Percentiles rank a stretch among this genome's conserved stretches.
phyloP scores from a whole-genome alignment of 2,329 filamentous ascomycete species.

The Pseudogymnoascus sp. region DNA sequence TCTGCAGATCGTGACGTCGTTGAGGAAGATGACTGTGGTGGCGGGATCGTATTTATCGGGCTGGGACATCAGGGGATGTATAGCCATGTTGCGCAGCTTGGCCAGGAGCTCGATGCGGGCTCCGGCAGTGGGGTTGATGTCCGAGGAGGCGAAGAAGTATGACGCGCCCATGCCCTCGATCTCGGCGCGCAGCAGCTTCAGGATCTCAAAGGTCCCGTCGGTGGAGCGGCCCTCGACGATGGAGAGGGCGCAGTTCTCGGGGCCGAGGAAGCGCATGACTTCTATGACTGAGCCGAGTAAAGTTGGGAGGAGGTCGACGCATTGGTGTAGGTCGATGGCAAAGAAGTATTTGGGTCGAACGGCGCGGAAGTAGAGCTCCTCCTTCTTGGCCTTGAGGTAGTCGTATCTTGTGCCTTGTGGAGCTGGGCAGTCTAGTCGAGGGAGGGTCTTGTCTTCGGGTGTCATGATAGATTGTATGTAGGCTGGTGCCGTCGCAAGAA shows the following conservation, averaged over 20 bases:
- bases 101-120: constrained; percentile 40
- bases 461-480: constrained; percentile 8
- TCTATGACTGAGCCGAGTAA: constrained; percentile 44
- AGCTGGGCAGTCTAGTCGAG: neutral
- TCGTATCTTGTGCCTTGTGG: neutral
- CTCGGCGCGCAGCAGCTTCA: constrained; percentile 32
- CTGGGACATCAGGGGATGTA: constrained; percentile 34
- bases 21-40: constrained; percentile 42
- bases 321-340: constrained; percentile 41
- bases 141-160: constrained; percentile 36
- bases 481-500: neutral
- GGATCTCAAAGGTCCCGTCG: constrained; percentile 44
- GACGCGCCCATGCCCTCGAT: constrained; percentile 31
- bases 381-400: neutral
- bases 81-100: constrained; percentile 41
- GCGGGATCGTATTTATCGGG: constrained; percentile 22
- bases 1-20: constrained; percentile 42
- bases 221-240: constrained; percentile 47
- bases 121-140: constrained; percentile 34
- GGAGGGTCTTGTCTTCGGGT: neutral
- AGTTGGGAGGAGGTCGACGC: constrained; percentile 36
- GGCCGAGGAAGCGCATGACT: constrained; percentile 36
- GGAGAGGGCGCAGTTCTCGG: constrained; percentile 41
- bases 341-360: constrained; percentile 35
- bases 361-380: neutral